Percentiles rank a stretch among this genome's conserved stretches.
Evolutionary conservation across 148 eudicot genomes (phyloP).

Genomic region (Pouteria glomerata): DNA sequence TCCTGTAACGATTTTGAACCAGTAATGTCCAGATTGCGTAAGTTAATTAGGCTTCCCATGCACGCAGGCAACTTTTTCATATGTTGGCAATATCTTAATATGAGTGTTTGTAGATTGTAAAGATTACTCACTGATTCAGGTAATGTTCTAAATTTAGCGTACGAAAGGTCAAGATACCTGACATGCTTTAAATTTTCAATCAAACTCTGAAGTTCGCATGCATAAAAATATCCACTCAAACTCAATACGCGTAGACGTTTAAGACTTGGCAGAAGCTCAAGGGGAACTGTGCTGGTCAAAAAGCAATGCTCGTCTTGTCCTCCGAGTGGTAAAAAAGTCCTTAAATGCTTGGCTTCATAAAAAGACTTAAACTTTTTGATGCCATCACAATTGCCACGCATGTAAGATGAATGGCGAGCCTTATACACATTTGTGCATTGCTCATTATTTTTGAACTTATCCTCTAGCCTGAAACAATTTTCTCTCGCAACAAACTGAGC

Average conservation of each 20-base stretch:
- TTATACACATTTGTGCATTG: not conserved
- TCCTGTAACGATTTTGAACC: not conserved
- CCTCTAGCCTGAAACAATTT: slow-evolving; percentile 16
- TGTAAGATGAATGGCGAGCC: slow-evolving; percentile 7
- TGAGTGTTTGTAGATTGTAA: slow-evolving; percentile 3
- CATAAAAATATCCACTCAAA: not conserved
- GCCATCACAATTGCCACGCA: slow-evolving; percentile 7
- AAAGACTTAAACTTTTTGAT: not conserved
- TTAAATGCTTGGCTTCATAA: not conserved
- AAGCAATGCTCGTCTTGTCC: not conserved
- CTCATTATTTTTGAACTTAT: not conserved
- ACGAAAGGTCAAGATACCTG: not conserved
- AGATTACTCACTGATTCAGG: slow-evolving; percentile 4
- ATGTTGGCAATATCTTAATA: too few species aligned
- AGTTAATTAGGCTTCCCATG: not conserved
- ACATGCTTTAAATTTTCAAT: not conserved
- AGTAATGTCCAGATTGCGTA: slow-evolving; percentile 10
- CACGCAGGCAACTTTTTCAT: not conserved
- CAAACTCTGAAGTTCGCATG: not conserved
- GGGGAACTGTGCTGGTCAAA: not conserved
- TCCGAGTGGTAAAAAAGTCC: slow-evolving; percentile 17
- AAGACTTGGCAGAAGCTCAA: slow-evolving; percentile 2
- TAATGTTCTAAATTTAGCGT: not conserved
- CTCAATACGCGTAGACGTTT: too few species aligned
- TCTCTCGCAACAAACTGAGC: too few species aligned